phyloP scores from a whole-genome alignment of 768 basidiomycete genomes.

The Boletellus emodensis region DNA sequence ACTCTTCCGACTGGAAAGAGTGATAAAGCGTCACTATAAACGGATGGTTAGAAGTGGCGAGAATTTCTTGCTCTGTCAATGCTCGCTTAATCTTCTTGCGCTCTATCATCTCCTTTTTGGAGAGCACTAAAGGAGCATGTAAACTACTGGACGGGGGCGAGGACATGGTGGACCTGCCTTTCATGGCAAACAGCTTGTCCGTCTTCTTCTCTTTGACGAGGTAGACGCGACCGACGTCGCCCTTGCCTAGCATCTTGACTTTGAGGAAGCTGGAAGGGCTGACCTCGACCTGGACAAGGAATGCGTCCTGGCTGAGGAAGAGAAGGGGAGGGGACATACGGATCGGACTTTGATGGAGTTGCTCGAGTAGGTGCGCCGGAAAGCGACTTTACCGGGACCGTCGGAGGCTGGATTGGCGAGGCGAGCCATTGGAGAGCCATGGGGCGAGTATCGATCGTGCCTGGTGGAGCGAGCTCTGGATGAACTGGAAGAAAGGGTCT shows the following conservation, averaged over 20 bases:
- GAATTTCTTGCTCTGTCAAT: constrained; percentile 96
- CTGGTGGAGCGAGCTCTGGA: constrained; percentile 53
- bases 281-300: constrained; percentile 73
- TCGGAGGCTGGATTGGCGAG: constrained; percentile 43
- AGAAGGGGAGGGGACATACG: constrained; percentile 42
- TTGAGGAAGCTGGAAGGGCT: constrained; percentile 92
- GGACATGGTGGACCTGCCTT: constrained; percentile 58
- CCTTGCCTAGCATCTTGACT: constrained; percentile 96
- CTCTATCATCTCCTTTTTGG: constrained; percentile 99
- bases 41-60: constrained; percentile 97
- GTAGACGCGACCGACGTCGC: constrained; percentile 98
- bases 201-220: constrained; percentile 98
- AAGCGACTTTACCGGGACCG: constrained; percentile 63
- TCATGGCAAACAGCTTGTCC: constrained; percentile 96
- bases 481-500: constrained; percentile 75
- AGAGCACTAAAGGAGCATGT: constrained; percentile 65
- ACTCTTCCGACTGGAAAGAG: constrained; percentile 97
- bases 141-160: constrained; percentile 4
- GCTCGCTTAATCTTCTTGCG: constrained; percentile 99
- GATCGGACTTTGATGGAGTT: constrained; percentile 94
- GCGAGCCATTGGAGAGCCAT: constrained; percentile 38
- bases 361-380: constrained; percentile 93
- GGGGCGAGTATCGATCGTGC: constrained; percentile 31
- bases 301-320: constrained; percentile 1
- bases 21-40: constrained; percentile 99